A percentile compares a stretch with the other conserved stretches of the same genome.
Conservation (phyloP, 1,139 yeast species). For the Taphrina confusa region DNA sequence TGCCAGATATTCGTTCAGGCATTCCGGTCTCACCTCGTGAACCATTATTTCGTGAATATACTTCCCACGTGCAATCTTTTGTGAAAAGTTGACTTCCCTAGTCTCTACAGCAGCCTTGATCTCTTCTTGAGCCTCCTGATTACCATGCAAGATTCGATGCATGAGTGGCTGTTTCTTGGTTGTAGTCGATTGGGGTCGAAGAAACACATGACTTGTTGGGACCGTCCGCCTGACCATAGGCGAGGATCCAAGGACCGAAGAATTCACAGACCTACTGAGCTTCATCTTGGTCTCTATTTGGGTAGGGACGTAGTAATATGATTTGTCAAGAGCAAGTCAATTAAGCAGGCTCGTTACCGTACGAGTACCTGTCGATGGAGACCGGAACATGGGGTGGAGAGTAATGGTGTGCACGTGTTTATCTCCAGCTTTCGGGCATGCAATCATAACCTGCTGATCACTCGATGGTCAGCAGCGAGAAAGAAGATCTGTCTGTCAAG, state of each 20-base stretch:
- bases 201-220: neutral
- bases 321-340: too few species aligned
- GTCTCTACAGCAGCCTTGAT: constrained; percentile 30
- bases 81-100: constrained; percentile 31
- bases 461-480: too few species aligned
- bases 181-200: neutral
- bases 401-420: constrained; percentile 2
- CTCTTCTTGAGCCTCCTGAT: constrained; percentile 30
- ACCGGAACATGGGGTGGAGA: too few species aligned
- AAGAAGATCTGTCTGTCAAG: too few species aligned
- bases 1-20: constrained; percentile 48
- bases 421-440: constrained; percentile 14
- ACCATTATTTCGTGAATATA: constrained; percentile 50
- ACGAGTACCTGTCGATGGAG: too few species aligned
- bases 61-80: constrained; percentile 49
- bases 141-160: constrained; percentile 32
- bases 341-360: too few species aligned
- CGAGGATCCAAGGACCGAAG: too few species aligned
- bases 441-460: too few species aligned
- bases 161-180: constrained; percentile 10
- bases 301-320: too few species aligned
- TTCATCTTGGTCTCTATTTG: too few species aligned
- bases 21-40: constrained; percentile 48
- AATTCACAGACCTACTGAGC: too few species aligned
- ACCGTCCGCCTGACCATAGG: too few species aligned